Evolutionary conservation across 139 green algal species (phyloP).

Genomic region (Mesotaenium endlicherianum): DNA sequence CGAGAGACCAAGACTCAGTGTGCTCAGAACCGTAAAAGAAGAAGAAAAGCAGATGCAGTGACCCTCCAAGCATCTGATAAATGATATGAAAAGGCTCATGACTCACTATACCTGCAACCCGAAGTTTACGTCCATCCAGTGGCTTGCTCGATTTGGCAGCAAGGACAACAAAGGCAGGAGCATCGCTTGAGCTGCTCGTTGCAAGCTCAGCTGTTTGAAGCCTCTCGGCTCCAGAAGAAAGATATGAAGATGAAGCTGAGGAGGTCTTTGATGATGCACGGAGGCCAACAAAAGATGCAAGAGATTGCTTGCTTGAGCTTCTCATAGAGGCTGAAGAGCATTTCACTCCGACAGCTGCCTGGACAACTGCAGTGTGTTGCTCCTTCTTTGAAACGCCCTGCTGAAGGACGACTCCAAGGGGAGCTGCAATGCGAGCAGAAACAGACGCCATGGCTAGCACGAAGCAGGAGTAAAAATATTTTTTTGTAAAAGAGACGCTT

Average conservation of each 20-base stretch:
- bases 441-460: too few species aligned
- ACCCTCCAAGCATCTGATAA: background rate
- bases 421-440: too few species aligned
- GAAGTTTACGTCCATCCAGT: slow-evolving; percentile 41
- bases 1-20: background rate
- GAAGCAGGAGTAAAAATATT: too few species aligned
- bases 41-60: background rate
- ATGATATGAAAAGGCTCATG: background rate
- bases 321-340: too few species aligned
- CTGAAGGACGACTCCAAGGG: too few species aligned
- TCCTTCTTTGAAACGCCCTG: too few species aligned
- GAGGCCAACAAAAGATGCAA: background rate
- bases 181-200: background rate
- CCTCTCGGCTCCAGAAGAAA: slow-evolving; percentile 6
- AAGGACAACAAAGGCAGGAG: background rate
- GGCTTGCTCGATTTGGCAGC: slow-evolving; percentile 42
- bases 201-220: background rate
- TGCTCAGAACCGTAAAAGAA: background rate
- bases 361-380: too few species aligned
- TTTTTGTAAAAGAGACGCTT: too few species aligned
- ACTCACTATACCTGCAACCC: slow-evolving; percentile 31
- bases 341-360: too few species aligned
- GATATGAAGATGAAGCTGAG: background rate
- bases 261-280: background rate
- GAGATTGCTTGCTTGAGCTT: too few species aligned